A percentile compares a stretch with the other conserved stretches of the same genome.
phyloP scores from a whole-genome alignment of 257 asterid species.

The Ajuga chamaepitys region DNA sequence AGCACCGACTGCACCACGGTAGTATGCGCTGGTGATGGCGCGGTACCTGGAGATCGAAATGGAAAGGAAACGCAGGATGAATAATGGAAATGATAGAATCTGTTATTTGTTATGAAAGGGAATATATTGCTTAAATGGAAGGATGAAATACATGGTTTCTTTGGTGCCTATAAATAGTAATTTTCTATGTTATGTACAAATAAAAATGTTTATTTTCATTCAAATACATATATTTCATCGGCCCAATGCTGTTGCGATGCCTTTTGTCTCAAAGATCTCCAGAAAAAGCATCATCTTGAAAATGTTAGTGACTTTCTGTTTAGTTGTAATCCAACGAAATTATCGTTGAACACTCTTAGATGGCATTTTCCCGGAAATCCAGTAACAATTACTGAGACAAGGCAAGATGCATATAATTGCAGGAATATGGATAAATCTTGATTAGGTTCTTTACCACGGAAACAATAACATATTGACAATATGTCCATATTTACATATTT shows the following conservation, averaged over 20 bases:
- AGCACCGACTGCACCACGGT: constrained; percentile 88
- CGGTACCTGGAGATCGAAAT: constrained; percentile 45
- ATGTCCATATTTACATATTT: no score
- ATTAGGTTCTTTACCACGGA: no score
- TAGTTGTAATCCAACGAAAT: not conserved
- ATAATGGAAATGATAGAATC: not conserved
- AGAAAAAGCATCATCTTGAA: not conserved
- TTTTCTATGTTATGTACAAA: not conserved
- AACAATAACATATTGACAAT: no score
- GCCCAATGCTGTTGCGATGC: no score
- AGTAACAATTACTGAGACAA: not conserved
- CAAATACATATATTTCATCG: no score
- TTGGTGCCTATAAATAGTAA: not conserved
- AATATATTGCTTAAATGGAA: no score
- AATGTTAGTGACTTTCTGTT: not conserved
- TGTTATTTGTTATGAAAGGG: not conserved
- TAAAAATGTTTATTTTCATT: not conserved
- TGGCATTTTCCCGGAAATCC: not conserved
- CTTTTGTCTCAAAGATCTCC: not conserved
- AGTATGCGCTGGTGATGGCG: constrained; percentile 87
- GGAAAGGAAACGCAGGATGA: not conserved
- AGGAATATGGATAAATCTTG: no score
- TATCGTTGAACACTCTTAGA: not conserved
- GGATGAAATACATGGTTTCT: not conserved
- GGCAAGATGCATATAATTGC: no score